Percentiles rank a stretch among this genome's conserved stretches.
phyloP scores from a whole-genome alignment of 495 filamentous ascomycete genomes.

The Penicillium antarcticum region DNA sequence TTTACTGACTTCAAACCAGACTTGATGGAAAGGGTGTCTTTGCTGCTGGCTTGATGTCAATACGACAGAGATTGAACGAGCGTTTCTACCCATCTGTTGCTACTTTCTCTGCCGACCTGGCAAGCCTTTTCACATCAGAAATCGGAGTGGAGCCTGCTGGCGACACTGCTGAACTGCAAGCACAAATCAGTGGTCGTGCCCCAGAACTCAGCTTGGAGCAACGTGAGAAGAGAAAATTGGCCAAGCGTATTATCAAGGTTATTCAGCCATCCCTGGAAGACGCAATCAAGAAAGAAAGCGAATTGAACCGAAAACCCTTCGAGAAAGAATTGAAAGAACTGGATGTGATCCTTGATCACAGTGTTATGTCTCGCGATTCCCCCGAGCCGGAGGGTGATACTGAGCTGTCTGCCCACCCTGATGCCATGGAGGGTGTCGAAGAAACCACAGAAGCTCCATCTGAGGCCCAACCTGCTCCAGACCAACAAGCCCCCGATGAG shows the following conservation, averaged over 20 bases:
- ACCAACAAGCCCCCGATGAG: slow-evolving; percentile 3
- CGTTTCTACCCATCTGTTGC: slow-evolving; percentile 72
- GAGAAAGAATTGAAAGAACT: slow-evolving; percentile 71
- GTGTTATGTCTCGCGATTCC: slow-evolving; percentile 45
- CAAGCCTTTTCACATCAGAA: slow-evolving; percentile 62
- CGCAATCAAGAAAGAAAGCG: slow-evolving; percentile 74
- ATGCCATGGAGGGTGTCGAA: slow-evolving; percentile 22
- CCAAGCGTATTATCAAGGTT: slow-evolving; percentile 78
- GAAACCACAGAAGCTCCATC: background rate
- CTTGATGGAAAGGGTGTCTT: slow-evolving; percentile 73
- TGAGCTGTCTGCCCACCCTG: slow-evolving; percentile 10
- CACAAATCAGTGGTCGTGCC: slow-evolving; percentile 51
- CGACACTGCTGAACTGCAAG: slow-evolving; percentile 50
- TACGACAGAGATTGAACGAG: slow-evolving; percentile 64
- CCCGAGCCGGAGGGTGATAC: slow-evolving; percentile 25
- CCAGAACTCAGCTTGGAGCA: slow-evolving; percentile 58
- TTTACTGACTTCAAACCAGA: slow-evolving; percentile 48
- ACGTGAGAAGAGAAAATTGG: slow-evolving; percentile 65
- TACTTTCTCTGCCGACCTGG: slow-evolving; percentile 71
- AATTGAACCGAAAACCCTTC: slow-evolving; percentile 64
- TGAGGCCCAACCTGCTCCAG: slow-evolving; percentile 2
- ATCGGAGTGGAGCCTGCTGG: slow-evolving; percentile 56
- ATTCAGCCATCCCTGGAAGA: slow-evolving; percentile 75
- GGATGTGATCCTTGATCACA: slow-evolving; percentile 64
- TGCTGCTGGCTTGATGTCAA: slow-evolving; percentile 55